Base-by-base conservation (phyloP, 345 rosid species). In the Dovyalis caffra region DNA sequence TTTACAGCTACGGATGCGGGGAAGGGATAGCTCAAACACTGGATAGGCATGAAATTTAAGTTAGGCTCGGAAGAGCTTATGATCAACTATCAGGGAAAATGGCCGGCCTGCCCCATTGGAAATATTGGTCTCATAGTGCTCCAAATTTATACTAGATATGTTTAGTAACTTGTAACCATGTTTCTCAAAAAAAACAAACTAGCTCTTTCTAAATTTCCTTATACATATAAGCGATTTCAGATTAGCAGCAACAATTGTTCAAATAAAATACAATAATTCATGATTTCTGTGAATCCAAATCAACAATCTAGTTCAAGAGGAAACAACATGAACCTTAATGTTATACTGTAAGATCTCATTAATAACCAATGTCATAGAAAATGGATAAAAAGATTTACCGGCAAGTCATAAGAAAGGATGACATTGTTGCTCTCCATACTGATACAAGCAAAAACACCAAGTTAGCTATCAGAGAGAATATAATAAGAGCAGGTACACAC, bases 381-480 rank as follows among this genome's bases (percentile, higher is more conserved):
- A 73, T 25, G 33, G 56, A 65, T 33, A 8, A 64, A 58, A 33
- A 23, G 25, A 71, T 75, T 78, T 88, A 91, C 97, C 76, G 94
- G 97, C 63, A 92, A 85, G 81, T 88, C 87, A 86, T 91, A 92
- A 31, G 90, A 74, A 56, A 92, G 87, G 73, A 88, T 76, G 47
- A 86, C 69, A 58, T 86, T 87, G 87, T 90, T 92, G 89, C 91
- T 95, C 74, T 88, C 92, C 85, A 83, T 79, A 79, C 97, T 90
- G 86, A 31, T 83, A 73, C 56, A 74, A 73, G 79, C 63, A 21
- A 69, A 76, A 81, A 20, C 70, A 75, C 58, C 8, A 72, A 66
- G 51, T 76, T 70, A 77, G 53, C 73, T 31, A 37, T 49, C 11
- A 29, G 64, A 34, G 64, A 58, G 43, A 72, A 28, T 63, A 29